Base-by-base conservation (phyloP, 2,329 filamentous ascomycete species). In the Pseudocercospora ulei region DNA sequence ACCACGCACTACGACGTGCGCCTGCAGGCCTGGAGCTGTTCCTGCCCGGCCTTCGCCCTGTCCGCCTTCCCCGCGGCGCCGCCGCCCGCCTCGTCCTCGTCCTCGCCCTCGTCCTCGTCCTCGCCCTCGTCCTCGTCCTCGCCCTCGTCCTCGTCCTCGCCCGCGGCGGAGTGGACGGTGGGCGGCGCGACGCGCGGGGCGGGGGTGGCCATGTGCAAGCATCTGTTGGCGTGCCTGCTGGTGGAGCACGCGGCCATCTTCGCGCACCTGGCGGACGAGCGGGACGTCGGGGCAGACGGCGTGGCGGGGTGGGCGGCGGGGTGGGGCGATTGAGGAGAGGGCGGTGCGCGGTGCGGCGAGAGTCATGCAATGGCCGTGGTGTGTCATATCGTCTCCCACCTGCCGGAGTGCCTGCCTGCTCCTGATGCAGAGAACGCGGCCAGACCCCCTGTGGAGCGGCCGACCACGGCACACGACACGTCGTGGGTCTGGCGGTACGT, bases 21-120 rank as follows among this genome's bases (percentile, higher is more conserved):
- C 6, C 69, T 87, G 1, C 52, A 60, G 1, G 75, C 80, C 1
- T 96, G 90, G 90, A 86, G 81, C 60, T 98, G 90, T 62, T 83
- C 76, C 1, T 98, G 90, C 65, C 80, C 86, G 3, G 78, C 77
- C 1, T 96, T 96, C 60, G 72, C 80, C 0, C 78, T 92, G 46
- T 69, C 78, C 12, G 73, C 79, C 2, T 87, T 86, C 51, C 59
- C 65, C 2, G 59, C 62, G 11, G 34, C 23, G 3, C n/a, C 25
- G 8, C n/a, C 12, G 22, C 18, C 16, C 14, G 19, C 6, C 12
- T 5, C 13, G 17, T n/a, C 28, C 14, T 31, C 18, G n/a, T 4
- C 23, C 20, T 8, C 19, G n/a, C n/a, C n/a, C n/a, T n/a, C n/a
- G n/a, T n/a, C n/a, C n/a, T n/a, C n/a, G n/a, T n/a, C n/a, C n/a